Evolutionary conservation across 78 protist genomes (phyloP).

Genomic region (Monosiga brevicollis): DNA sequence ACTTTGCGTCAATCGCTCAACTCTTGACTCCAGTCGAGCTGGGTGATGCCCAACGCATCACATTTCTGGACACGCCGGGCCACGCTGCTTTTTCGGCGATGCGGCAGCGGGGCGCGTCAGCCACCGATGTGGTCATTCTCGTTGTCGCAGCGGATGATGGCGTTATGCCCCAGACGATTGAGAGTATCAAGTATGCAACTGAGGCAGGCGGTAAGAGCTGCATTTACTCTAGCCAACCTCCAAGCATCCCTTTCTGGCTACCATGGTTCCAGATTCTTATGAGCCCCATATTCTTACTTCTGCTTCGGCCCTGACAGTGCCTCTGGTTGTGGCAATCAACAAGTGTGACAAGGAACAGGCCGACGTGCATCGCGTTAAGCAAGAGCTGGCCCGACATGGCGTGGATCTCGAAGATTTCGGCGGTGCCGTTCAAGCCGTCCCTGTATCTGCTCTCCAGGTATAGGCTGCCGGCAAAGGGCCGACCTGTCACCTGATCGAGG

Average conservation of each 20-base stretch:
- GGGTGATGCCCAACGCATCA: constrained; percentile 9
- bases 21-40: not conserved
- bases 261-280: not conserved
- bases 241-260: not conserved
- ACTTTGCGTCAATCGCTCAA: no score
- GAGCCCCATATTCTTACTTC: not conserved
- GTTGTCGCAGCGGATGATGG: constrained; percentile 87
- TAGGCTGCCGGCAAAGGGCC: no score
- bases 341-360: constrained; percentile 66
- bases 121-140: constrained; percentile 75
- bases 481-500: no score
- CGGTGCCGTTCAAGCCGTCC: constrained; percentile 58
- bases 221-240: not conserved
- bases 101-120: constrained; percentile 71
- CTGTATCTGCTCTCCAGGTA: constrained; percentile 46
- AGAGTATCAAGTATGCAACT: constrained; percentile 46
- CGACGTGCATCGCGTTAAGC: constrained; percentile 9
- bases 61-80: constrained; percentile 91
- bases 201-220: not conserved
- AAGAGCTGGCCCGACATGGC: constrained; percentile 45
- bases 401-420: constrained; percentile 57
- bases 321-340: constrained; percentile 78
- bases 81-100: constrained; percentile 79
- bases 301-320: constrained; percentile 3
- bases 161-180: constrained; percentile 65